Conservation (phyloP, 345 rosid genomes). For the Populus pruinosa region DNA sequence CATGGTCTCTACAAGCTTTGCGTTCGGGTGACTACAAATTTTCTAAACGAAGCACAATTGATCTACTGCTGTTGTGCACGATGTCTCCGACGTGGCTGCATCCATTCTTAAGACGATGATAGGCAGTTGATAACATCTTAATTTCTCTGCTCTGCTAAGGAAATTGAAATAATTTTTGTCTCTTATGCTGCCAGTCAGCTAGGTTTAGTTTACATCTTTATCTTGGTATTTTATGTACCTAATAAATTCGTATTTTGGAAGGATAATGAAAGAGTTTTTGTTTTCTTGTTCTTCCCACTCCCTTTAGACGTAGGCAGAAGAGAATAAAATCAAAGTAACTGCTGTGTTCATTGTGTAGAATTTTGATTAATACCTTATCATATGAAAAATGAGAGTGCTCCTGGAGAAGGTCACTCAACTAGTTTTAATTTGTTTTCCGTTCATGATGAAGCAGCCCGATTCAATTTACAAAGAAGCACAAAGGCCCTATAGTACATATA, state of each 20-base stretch:
- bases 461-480: background rate
- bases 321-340: background rate
- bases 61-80: conserved; percentile 27
- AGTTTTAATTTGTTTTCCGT: background rate
- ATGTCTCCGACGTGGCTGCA: conserved; percentile 22
- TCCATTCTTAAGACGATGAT: conserved; percentile 17
- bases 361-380: background rate
- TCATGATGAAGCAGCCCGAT: background rate
- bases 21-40: conserved; percentile 17
- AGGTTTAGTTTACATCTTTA: too few species aligned
- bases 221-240: background rate
- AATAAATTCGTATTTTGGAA: background rate
- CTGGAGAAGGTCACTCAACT: background rate
- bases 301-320: background rate
- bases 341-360: background rate
- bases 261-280: background rate
- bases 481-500: background rate
- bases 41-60: conserved; percentile 20
- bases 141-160: background rate
- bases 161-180: background rate
- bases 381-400: background rate
- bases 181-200: too few species aligned
- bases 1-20: conserved; percentile 13
- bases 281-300: background rate
- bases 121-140: background rate